Base-by-base conservation (phyloP, 164 flowering plant genomes). In the Stephania yunnanensis region DNA sequence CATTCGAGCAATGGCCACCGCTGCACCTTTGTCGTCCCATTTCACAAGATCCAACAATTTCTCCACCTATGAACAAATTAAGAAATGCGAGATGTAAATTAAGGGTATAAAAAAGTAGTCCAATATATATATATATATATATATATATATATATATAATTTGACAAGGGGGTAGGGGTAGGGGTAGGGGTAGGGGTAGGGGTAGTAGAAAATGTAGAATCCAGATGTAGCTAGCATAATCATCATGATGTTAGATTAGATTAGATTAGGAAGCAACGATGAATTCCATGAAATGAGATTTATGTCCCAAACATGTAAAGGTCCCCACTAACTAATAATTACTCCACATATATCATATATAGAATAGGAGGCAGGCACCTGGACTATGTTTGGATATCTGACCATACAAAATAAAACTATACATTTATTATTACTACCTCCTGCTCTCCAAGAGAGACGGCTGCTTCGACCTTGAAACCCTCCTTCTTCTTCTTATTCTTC, bases 1-100 rank as follows among this genome's bases (percentile, higher is more conserved):
- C 89, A 83, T 92, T 86, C 94, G 99, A 46, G 98, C 97, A 76
- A 94, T 94, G n/a, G 95, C 99, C 77, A 96, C 99, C 0, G 93
- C 98, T 83, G 91, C 82, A 68, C 98, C 99, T 84, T 90, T 96
- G 68, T 89, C 89, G 48, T 94, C 99, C 98, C 99, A 96, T 81
- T 92, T 96, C 64, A 96, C 82, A 75, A 86, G 80, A 72, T 89
- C 94, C 66, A 94, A 77, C 81, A 94, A 77, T n/a, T 69, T 80
- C 73, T 84, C 86, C 80, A 90, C 92, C 99, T 25, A 25, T 0
- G 25, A 25, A 25, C 25, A 25, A 25, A 25, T 25, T 25, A 25
- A 25, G 25, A 25, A 25, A 25, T 0, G 25, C 25, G 0, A 0
- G 0, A 25, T 25, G 25, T 25, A 25, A 25, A 25, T 25, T 25